Base-by-base conservation (phyloP, 2,329 filamentous ascomycete species). In the Fonsecaea erecta region DNA sequence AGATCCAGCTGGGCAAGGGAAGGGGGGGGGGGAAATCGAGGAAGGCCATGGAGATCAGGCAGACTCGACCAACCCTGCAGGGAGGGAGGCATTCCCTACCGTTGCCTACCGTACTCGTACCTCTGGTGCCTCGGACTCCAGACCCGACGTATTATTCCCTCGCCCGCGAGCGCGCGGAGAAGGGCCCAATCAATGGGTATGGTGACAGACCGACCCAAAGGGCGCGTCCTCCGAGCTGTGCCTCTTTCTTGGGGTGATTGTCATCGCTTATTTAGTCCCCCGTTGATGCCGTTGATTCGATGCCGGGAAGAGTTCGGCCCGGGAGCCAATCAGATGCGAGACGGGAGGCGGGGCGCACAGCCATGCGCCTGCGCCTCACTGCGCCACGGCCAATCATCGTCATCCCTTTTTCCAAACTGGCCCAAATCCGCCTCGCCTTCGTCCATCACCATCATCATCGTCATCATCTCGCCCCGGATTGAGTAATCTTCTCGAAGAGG, bases 401-500 rank as follows among this genome's bases (percentile, higher is more conserved):
- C 35, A 24, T 46, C 18, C 30, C 7, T 8, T 9, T 30, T n/a
- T n/a, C n/a, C n/a, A n/a, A n/a, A n/a, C n/a, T n/a, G n/a, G 53
- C 46, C 61, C 54, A 63, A 53, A 52, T 63, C 61, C 61, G 53
- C 28, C 26, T 37, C 40, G 26, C 26, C 52, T 40, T 26, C 52
- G 7, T 46, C 8, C 28, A 4, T 30, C 40, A 51, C 7, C 53
- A 52, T 52, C 43, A 21, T 56, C 53, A 9, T 11, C 18, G 2
- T 14, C 43, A 18, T 43, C 48, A 40, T 52, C 51, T 37, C 34
- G 16, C 18, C n/a, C 21, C 7, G 55, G 30, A 60, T 43, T 56
- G n/a, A 24, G 62, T 51, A 65, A 34, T 18, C 28, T 65, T 65
- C 62, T 32, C 56, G 62, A 65, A 57, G 12, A 37, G 56, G n/a